Evolutionary conservation across 139 green algal species (phyloP).

Genomic region (Astrephomene gubernaculifera): DNA sequence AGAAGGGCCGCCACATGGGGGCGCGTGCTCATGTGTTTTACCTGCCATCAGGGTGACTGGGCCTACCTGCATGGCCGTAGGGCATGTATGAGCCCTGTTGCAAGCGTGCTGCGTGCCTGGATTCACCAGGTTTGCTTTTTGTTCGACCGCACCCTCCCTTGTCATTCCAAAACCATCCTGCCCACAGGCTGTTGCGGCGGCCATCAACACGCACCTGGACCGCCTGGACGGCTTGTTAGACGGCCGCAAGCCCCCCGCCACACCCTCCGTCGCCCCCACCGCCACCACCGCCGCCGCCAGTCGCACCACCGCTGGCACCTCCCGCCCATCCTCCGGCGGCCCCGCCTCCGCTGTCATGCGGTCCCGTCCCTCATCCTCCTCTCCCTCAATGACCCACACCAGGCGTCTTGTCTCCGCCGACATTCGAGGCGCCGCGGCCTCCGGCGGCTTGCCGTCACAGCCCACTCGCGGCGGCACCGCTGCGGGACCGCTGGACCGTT

Average conservation of each 20-base stretch:
- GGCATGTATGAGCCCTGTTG: too few species aligned
- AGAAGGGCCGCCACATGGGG: too few species aligned
- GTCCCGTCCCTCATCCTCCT: not conserved
- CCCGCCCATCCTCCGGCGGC: not conserved
- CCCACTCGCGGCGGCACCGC: conserved; percentile 5
- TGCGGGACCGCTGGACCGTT: conserved; percentile 32
- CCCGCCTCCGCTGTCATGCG: not conserved
- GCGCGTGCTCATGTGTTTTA: too few species aligned
- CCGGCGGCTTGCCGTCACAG: conserved; percentile 17
- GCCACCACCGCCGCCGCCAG: not conserved
- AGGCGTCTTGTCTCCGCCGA: not conserved
- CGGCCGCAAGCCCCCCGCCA: not conserved
- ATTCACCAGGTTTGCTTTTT: too few species aligned
- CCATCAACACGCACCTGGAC: conserved; percentile 45
- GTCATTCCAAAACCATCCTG: too few species aligned
- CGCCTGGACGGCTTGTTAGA: conserved; percentile 39
- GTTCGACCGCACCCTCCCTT: too few species aligned
- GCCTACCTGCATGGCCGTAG: too few species aligned
- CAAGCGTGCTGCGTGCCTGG: too few species aligned
- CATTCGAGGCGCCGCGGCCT: not conserved
- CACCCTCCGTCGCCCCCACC: not conserved
- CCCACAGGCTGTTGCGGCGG: not conserved
- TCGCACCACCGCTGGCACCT: not conserved
- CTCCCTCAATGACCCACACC: too few species aligned
- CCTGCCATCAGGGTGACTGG: too few species aligned